These are phyloP conservation scores for Podospora comata DNA, from an alignment of 495 filamentous ascomycete genomes.

Conservation along the genomic window DNA sequence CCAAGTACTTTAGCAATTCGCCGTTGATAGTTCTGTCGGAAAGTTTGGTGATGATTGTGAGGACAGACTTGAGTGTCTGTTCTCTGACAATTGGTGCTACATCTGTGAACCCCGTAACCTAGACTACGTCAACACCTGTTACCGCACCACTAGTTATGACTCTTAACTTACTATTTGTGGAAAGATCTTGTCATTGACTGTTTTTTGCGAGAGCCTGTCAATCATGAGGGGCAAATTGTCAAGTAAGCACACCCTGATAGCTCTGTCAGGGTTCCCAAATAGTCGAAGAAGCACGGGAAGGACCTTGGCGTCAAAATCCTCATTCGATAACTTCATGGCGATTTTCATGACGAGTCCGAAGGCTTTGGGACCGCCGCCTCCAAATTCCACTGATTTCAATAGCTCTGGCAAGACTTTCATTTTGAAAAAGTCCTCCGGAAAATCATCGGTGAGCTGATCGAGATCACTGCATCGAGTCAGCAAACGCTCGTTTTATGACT, in stretches of 20 bases:
- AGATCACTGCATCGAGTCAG: conserved; percentile 60
- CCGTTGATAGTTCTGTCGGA: conserved; percentile 92
- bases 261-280: conserved; percentile 88
- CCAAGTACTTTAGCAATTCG: conserved; percentile 83
- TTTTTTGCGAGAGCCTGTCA: conserved; percentile 80
- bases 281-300: conserved; percentile 84
- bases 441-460: conserved; percentile 82
- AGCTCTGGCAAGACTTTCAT: conserved; percentile 94
- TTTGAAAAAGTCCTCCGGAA: conserved; percentile 96
- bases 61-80: conserved; percentile 89
- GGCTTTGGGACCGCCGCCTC: conserved; percentile 90
- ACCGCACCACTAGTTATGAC: neutral
- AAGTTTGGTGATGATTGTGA: conserved; percentile 80
- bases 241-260: conserved; percentile 84
- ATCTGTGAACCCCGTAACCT: conserved; percentile 89
- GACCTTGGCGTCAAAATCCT: conserved; percentile 82
- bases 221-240: conserved; percentile 91
- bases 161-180: conserved; percentile 69
- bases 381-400: conserved; percentile 96
- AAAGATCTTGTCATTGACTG: conserved; percentile 95
- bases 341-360: conserved; percentile 88
- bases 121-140: conserved; percentile 3
- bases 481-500: neutral
- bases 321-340: conserved; percentile 74
- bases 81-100: conserved; percentile 87